Evolutionary conservation across 257 asterid genomes (phyloP), one percentile per base, ranked within the genome.

Genomic region (Avicennia marina): DNA sequence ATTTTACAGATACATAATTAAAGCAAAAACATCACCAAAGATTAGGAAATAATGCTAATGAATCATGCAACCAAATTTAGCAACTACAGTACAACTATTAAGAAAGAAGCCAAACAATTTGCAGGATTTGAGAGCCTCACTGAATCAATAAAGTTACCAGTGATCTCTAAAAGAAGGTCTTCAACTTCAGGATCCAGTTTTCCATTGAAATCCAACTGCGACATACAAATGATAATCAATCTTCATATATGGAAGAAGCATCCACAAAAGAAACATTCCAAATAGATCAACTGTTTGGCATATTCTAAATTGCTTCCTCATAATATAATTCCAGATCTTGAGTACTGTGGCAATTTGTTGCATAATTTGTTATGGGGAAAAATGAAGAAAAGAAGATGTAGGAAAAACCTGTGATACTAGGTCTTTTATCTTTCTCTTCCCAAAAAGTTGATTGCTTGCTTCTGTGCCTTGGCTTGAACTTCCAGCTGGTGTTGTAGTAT

Each of bases 391-490:
- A 22, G 38, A 61, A 57, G 53, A 36, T n/a, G n/a, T n/a, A n/a
- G n/a, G 31, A 69, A 33, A 18, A 38, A 88, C 98, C 94, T 88
- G 95, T 49, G 95, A 76, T 64, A 83, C 90, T 50, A 91, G 59
- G 72, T 91, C 95, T 68, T 78, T 94, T 62, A 91, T 88, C 78
- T 74, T 88, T 74, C 96, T 83, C 84, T 88, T 91, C 70, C 96
- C 96, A 54, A 91, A 81, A 63, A 91, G 79, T 39, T 91, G 95
- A 75, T 78, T 80, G 78, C 87, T 83, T 3, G 94, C 90, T 72
- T 88, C 96, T 26, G 88, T 80, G 69, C 96, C 98, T 64, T 83
- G 96, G 72, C 95, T 91, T 26, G 96, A 83, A 75, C 96, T 88
- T 29, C 95, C 98, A 52, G 94, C 96, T 0, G 95, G 94, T 26